Base-by-base conservation (phyloP, 139 green algal genomes). In the Chlorokybus atmophyticus region DNA sequence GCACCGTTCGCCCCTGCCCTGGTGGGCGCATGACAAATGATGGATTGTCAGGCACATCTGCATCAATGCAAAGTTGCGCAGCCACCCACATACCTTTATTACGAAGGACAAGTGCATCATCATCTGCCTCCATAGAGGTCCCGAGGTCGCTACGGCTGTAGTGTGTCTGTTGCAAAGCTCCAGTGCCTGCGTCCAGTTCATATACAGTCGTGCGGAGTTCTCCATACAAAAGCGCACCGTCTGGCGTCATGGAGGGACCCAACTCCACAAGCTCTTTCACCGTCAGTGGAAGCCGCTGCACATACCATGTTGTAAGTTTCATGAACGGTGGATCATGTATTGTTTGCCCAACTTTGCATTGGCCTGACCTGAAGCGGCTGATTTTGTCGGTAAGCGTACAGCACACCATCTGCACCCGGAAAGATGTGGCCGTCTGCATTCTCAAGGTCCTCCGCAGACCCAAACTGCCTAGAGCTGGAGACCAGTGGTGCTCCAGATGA, bases 171-270 rank as follows among this genome's bases (percentile, higher is more conserved):
- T n/a, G n/a, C n/a, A n/a, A n/a, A n/a, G n/a, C n/a, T 1, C 89
- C 89, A 2, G 73, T 86, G 29, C 10, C 17, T 17, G 51, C 52
- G 64, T 97, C 74, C 21, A 97, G 51, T 28, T 85, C 49, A 52
- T 82, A 93, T 7, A 94, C 71, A 3, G 68, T 78, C 8, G 75
- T 80, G 19, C 56, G 41, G 19, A 79, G 79, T 40, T 35, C 66
- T 29, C 90, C 90, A 21, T 94, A n/a, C 14, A 95, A 74, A 10
- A 96, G 32, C 26, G 62, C 73, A 35, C 87, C 85, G 60, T 95
- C 85, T 6, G 60, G 55, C 1, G 86, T 84, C 32, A 87, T 39
- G 49, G 73, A 83, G 1, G 90, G 90, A 0, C 77, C 82, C 14
- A 67, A 57, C 2, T 84, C 70, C 32, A 95, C 90, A 26, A 96